Evolutionary conservation across 192 early-diverging fungal genomes (phyloP), one percentile per base, ranked within the genome.

Genomic region (Helicostylum pulchrum): DNA sequence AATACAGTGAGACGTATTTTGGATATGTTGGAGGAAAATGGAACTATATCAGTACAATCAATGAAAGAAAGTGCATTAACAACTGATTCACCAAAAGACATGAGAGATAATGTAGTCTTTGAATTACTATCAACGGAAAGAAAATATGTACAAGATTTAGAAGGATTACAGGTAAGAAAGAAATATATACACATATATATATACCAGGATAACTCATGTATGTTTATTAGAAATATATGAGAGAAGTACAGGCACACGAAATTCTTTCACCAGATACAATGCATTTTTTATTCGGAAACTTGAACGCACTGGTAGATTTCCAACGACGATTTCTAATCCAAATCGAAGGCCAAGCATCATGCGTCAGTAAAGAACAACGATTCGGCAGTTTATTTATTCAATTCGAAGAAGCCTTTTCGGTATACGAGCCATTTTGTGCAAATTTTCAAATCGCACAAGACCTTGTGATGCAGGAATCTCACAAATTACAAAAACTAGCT

Each of bases 51-150:
- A 14, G 61, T 66, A 3, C 57, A 70, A 36, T 46, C 56, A 47
- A 64, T 75, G 2, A 65, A 76, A 21, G 67, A 67, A 31, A 68
- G 76, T 59, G 74, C 67, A 47, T 78, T 74, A 1, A 84, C 83
- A 56, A 80, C 77, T 10, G 78, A 76, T 57, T 75, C 83, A 51
- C 90, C 96, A 23, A 85, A 86, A 44, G 93, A 96, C 73, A 96
- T 92, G 81, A 87, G 95, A 34, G 88, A 92, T 53, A 88, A 88
- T 61, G 81, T 92, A 7, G 82, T 99, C 9, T 80, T 87, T 46
- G 97, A 99, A 78, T 78, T 98, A 49, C 78, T 99, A 31, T 92
- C 93, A 63, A 98, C 97, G 1, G 97, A 99, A 75, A 84, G 95
- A 23, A 90, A 83, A 73, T 98, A 94, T 78, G 88, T 95, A 32